A percentile compares a stretch with the other conserved stretches of the same genome.
Evolutionary conservation across 2,329 filamentous ascomycete genomes (phyloP).

Genomic region (Neophaeococcomyces aloes): DNA sequence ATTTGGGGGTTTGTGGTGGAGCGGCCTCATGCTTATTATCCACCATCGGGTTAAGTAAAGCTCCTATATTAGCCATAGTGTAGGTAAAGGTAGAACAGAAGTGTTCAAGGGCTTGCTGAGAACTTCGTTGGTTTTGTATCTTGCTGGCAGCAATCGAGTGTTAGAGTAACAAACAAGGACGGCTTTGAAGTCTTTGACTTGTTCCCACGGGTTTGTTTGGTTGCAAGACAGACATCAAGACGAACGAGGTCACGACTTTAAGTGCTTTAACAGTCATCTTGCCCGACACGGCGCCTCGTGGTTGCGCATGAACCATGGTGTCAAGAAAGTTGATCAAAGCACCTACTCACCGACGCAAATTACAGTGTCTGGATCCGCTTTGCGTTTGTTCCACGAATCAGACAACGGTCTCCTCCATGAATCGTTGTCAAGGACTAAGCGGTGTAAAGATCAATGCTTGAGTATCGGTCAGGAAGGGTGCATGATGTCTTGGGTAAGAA

Average conservation of each 20-base stretch:
- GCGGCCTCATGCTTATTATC: conserved; percentile 8
- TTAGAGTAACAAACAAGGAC: conserved; percentile 1
- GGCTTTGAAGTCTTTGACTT: conserved; percentile 3
- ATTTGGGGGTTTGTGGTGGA: conserved; percentile 5
- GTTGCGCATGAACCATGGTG: background rate
- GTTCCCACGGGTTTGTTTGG: background rate
- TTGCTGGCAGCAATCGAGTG: conserved; percentile 11
- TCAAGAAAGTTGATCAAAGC: background rate
- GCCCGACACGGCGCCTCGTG: background rate
- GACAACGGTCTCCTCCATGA: background rate
- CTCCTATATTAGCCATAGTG: conserved; percentile 17
- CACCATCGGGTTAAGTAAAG: conserved; percentile 19
- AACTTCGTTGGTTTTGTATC: conserved; percentile 9
- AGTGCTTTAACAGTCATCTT: background rate
- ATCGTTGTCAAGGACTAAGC: background rate
- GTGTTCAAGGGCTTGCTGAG: background rate
- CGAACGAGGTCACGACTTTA: background rate
- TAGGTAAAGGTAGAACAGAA: background rate
- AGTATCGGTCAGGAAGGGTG: conserved; percentile 7
- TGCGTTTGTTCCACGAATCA: conserved; percentile 6
- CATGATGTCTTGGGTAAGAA: background rate
- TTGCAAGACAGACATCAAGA: background rate
- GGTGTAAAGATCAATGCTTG: background rate
- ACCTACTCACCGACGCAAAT: conserved; percentile 2
- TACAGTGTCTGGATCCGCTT: background rate